Percentiles rank a stretch among this genome's conserved stretches.
Conservation (phyloP, 305 asterid species). For the Nicotiana rustica region DNA sequence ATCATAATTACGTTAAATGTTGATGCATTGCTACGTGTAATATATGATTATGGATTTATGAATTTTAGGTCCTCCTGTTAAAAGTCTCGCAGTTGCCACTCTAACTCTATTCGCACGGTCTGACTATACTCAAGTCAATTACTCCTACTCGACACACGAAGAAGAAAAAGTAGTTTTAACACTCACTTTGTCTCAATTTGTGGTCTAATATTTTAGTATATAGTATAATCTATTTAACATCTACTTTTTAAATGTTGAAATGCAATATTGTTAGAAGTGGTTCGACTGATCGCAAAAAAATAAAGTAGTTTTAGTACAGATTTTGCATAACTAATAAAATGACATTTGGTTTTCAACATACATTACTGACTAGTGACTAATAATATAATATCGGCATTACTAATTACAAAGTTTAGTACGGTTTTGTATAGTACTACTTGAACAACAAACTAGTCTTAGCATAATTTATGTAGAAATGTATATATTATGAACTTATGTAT, state of each 20-base stretch:
- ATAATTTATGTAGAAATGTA: too few relatives aligned
- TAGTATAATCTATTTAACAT: too few relatives aligned
- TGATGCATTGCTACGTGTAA: constrained; percentile 12
- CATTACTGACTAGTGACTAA: not conserved
- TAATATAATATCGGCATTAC: not conserved
- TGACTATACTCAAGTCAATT: not conserved
- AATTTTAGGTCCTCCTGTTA: not conserved
- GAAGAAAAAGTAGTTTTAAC: too few relatives aligned
- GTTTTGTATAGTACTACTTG: too few relatives aligned
- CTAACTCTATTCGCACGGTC: not conserved
- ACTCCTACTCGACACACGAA: not conserved
- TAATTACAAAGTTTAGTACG: too few relatives aligned
- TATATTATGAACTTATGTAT: too few relatives aligned
- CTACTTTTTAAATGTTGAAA: not conserved
- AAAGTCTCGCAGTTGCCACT: not conserved
- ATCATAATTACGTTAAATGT: not conserved
- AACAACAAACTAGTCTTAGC: too few relatives aligned
- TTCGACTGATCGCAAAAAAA: not conserved
- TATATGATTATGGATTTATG: constrained; percentile 1
- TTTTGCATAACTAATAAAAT: not conserved
- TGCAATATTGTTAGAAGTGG: not conserved
- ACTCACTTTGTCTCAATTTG: too few relatives aligned
- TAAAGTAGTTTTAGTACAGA: too few relatives aligned
- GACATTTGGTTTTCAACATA: not conserved
- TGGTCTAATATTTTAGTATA: too few relatives aligned